Evolutionary conservation across 73 alveolate species (phyloP), one percentile per base, ranked within the genome.

Genomic region (Paraurostyla sp.): DNA sequence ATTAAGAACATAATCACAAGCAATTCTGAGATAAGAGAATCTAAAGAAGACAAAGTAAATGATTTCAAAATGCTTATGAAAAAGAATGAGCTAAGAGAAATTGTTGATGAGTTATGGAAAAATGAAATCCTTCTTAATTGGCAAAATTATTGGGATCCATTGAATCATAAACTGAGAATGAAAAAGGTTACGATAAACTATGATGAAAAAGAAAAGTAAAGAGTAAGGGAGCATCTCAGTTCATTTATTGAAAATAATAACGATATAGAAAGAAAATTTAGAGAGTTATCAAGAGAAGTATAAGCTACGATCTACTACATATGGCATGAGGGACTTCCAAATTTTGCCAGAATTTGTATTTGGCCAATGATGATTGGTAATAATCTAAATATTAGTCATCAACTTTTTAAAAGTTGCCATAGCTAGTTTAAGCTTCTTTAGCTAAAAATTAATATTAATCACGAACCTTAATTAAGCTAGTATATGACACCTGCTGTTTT

Each of bases 261-360:
- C 25, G 18, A 6, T 9, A 32, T 32, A 3, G 80, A 62, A 2
- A 62, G 16, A 50, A 4, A 32, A 29, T 25, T 62, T 23, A 4
- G 54, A 23, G 30, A 62, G 6, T 22, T 32, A 6, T 4, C 52
- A 7, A 32, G 18, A 7, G 16, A 62, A 7, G 16, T 62, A 11
- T 22, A 32, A 23, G 29, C 56, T 36, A 13, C 56, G 7, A 62
- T 62, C 16, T 29, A 62, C 27, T 36, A 62, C 29, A 62, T 62
- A 13, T 62, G 80, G 80, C 27, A 16, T 4, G 57, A 62, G 80
- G 80, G 80, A 16, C 18, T 62, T 32, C 80, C 80, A 29, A 36
- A 62, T 15, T 62, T 62, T 62, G 57, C 80, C 16, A 62, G 80
- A 36, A 50, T 62, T 9, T 16, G 30, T 4, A 25, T 62, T 15